These are phyloP conservation scores for Citrullus amarus DNA, from an alignment of 306 rosid species.

Conservation along the genomic window DNA sequence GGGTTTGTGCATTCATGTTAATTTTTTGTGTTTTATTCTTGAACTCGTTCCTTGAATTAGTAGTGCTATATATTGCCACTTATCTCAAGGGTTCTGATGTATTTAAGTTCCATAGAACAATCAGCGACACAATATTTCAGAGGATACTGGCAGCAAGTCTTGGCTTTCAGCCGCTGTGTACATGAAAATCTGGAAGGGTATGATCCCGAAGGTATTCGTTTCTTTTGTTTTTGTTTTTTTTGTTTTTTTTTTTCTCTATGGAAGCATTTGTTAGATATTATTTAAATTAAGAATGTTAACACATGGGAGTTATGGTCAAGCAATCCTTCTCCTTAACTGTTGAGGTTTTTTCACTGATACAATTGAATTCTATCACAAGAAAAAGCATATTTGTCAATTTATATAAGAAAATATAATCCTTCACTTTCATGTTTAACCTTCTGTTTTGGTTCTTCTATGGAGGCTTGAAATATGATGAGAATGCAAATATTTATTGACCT, in stretches of 20 bases:
- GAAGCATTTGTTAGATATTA: not conserved
- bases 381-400: not conserved
- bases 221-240: not conserved
- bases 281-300: not conserved
- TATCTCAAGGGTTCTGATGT: conserved; percentile 18
- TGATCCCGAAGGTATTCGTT: conserved; percentile 82
- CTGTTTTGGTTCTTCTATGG: not conserved
- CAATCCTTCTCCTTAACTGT: not conserved
- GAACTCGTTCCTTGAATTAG: not conserved
- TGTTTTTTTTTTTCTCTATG: not conserved
- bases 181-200: conserved; percentile 82
- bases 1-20: not conserved
- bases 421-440: not conserved
- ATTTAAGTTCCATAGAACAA: conserved; percentile 46
- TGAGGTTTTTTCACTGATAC: not conserved
- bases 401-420: not conserved
- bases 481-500: not conserved
- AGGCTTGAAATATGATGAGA: not conserved
- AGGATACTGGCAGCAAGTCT: conserved; percentile 98
- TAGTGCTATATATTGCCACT: not conserved
- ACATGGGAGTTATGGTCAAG: not conserved
- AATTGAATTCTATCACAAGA: not conserved
- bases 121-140: conserved; percentile 88
- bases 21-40: not conserved
- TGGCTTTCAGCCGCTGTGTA: conserved; percentile 86